Evolutionary conservation across 116 monocot genomes (phyloP), one percentile per base, ranked within the genome.

Genomic region (Papilionanthe hybrid): DNA sequence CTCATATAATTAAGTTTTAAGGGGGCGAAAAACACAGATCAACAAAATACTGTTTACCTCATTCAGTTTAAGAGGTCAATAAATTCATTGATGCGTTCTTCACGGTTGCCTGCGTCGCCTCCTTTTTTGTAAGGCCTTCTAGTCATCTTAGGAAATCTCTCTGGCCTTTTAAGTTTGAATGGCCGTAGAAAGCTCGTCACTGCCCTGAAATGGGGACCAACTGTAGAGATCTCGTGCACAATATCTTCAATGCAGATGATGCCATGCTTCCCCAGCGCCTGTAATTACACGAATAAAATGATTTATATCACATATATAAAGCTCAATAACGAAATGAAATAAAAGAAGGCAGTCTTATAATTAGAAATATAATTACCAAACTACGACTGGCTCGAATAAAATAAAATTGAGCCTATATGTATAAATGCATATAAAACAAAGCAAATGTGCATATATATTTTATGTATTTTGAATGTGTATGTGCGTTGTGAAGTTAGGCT

Each of bases 231-330:
- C 75, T 95, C 90, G 58, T 95, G 94, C 75, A 95, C 86, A 10
- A 95, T 69, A 78, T 99, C 95, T 85, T 99, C 99, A 18, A 95
- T 71, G 55, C 99, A 99, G 42, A 99, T 88, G 68, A 99, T 90
- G 17, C 87, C 89, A 83, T 88, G 32, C 25, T 89, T 81, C 5
- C 93, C 91, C 55, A 99, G 90, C 48, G 81, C 90, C 96, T 93
- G 78, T 23, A 82, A 58, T 41, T 23, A 19, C 72, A 18, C 25
- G 4, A 69, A n/a, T 42, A 44, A 73, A 44, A 22, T 43, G 7
- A 23, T 19, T 30, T 30, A 68, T 23, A 30, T 68, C 30, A 30
- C 30, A 28, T 28, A 66, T 66, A 20, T 1, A 19, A 28, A 10
- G 28, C 9, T 25, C 17, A 68, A 68, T 32, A 29, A 9, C 9